Percentiles rank a stretch among this genome's conserved stretches.
phyloP scores from a whole-genome alignment of 768 basidiomycete species.

The Mrakia frigida region DNA sequence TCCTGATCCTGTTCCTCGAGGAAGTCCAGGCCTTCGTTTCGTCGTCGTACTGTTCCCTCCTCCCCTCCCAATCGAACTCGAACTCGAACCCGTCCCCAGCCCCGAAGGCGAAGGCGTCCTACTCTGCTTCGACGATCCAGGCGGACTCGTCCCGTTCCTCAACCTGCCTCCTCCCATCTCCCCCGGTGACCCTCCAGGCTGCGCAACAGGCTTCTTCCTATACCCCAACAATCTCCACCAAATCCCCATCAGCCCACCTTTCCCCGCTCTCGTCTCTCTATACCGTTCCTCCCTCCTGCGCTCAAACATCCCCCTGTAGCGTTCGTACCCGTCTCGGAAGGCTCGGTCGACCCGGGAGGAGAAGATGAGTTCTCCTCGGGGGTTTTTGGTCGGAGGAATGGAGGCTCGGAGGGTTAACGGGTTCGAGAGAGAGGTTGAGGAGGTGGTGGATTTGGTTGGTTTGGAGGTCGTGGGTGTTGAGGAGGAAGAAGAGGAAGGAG shows the following conservation, averaged over 20 bases:
- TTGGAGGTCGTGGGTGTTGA: background rate
- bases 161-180: background rate
- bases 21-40: background rate
- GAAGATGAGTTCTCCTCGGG: conserved; percentile 94
- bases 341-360: conserved; percentile 73
- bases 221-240: conserved; percentile 28
- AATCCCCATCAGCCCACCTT: conserved; percentile 17
- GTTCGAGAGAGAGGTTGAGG: conserved; percentile 34
- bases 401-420: conserved; percentile 53
- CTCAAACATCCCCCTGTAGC: conserved; percentile 84
- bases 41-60: background rate
- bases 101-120: conserved; percentile 11
- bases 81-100: background rate
- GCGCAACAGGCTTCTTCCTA: background rate
- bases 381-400: conserved; percentile 84
- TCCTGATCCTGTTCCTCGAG: background rate
- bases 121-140: background rate
- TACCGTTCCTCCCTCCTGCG: conserved; percentile 63
- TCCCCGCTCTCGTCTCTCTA: conserved; percentile 39
- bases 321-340: conserved; percentile 88
- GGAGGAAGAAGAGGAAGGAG: background rate
- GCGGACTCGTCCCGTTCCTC: background rate
- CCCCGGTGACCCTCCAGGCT: no score
- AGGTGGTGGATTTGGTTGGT: conserved; percentile 39
- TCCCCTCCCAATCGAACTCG: background rate